Evolutionary conservation across 139 green algal genomes (phyloP).

Genomic region (Coelastrella sp.): DNA sequence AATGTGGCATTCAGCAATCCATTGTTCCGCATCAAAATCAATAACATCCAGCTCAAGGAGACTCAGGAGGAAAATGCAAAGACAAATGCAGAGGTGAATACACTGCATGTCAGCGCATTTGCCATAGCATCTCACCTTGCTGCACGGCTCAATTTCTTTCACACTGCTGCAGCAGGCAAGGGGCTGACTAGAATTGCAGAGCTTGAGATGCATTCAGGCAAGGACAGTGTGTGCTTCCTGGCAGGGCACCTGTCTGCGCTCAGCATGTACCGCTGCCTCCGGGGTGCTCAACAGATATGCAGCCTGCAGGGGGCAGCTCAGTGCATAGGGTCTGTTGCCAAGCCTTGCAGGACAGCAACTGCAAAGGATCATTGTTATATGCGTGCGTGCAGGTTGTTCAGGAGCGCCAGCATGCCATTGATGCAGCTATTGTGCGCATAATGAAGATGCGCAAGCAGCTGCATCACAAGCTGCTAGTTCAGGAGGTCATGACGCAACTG

Average conservation of each 20-base stretch:
- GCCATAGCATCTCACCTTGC: too few relatives aligned
- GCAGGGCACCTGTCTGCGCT: too few relatives aligned
- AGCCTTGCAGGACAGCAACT: neutral
- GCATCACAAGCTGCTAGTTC: slow-evolving; percentile 93
- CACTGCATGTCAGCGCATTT: too few relatives aligned
- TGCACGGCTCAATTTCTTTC: too few relatives aligned
- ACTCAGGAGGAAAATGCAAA: slow-evolving; percentile 94
- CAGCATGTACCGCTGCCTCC: too few relatives aligned
- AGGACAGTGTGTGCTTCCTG: too few relatives aligned
- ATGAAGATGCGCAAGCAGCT: slow-evolving; percentile 99
- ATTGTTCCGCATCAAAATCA: slow-evolving; percentile 96
- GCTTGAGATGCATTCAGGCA: too few relatives aligned
- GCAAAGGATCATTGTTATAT: neutral
- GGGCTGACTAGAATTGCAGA: neutral
- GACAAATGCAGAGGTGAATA: slow-evolving; percentile 83
- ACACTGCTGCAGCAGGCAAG: too few relatives aligned
- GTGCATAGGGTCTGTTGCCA: neutral
- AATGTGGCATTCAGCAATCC: slow-evolving; percentile 85
- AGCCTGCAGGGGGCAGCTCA: too few relatives aligned
- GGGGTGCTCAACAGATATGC: too few relatives aligned
- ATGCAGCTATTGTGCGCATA: slow-evolving; percentile 97
- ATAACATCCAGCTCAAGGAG: slow-evolving; percentile 97
- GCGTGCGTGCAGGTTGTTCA: slow-evolving; percentile 78
- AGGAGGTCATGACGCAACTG: slow-evolving; percentile 93
- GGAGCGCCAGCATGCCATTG: slow-evolving; percentile 95